Base-by-base conservation (phyloP, 1,139 yeast species). In the Lodderomyces parapsilosis region DNA sequence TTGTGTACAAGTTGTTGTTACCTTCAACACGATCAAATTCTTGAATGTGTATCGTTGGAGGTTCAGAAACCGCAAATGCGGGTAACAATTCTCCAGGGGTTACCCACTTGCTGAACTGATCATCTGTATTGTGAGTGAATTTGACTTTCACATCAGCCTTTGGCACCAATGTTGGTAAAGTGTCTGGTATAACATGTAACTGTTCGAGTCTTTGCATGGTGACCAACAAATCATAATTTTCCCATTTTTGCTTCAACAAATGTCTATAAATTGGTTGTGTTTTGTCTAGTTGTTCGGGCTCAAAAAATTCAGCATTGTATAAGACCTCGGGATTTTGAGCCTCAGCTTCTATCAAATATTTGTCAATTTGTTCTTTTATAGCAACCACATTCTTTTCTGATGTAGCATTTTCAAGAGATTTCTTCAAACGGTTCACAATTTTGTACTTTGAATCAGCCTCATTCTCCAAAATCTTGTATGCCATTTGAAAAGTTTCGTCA, bases 171-270 rank as follows among this genome's bases (percentile, higher is more conserved):
- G 98, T 89, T 19, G 98, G 94, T 59, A 93, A 62, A 2, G 98
- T 90, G 60, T 93, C 99, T 23, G 99, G 99, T 50, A 94, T 86
- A 41, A 89, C 89, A 41, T 78, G 78, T 52, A 90, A 68, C 47
- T 87, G 83, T 66, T 93, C 99, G 47, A 94, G 66, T 68, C 98
- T 81, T 68, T 93, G 98, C 88, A 88, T 86, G 43, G 82, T 69
- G 43, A 86, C 59, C 81, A 86, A 82, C 62, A 80, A 76, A 40
- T 79, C 84, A 51, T 83, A 72, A 8, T 71, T 63, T 59, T 79
- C 76, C 97, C 98, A 93, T 52, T 84, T 77, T 49, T 83, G 67
- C 55, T 78, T 69, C 44, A 87, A 79, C 49, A 80, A 70, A 40
- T 80, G 69, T 61, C 96, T 79, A 66, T 84, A 91, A 14, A 91